phyloP scores from a whole-genome alignment of 345 rosid species.

The Brassica juncea region DNA sequence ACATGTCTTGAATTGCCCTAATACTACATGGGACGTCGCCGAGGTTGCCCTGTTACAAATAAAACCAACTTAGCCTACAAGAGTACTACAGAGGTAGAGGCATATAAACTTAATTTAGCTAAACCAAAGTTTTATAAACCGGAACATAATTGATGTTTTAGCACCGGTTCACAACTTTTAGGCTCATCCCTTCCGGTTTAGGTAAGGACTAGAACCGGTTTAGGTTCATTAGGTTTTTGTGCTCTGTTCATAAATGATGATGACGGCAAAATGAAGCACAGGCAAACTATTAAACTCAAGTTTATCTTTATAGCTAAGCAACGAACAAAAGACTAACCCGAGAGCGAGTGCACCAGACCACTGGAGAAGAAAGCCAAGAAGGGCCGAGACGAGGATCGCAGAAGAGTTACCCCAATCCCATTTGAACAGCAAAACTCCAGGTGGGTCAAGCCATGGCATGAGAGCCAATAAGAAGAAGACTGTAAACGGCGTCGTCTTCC shows the following conservation, averaged over 20 bases:
- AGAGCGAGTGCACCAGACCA: constrained; percentile 98
- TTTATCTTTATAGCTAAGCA: background rate
- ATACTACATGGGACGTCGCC: constrained; percentile 88
- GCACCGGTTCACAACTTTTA: background rate
- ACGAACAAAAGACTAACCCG: constrained; percentile 54
- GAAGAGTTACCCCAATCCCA: constrained; percentile 76
- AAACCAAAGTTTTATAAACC: background rate
- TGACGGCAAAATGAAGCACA: background rate
- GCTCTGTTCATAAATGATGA: background rate
- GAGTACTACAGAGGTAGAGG: background rate
- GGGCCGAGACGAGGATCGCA: constrained; percentile 70
- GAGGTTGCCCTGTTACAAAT: constrained; percentile 73
- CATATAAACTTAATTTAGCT: background rate
- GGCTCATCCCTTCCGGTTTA: background rate
- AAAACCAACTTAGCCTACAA: background rate
- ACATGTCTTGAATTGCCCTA: constrained; percentile 96
- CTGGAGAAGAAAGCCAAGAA: constrained; percentile 89
- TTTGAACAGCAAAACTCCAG: constrained; percentile 70
- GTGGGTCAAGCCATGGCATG: constrained; percentile 98
- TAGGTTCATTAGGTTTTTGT: constrained; percentile 10
- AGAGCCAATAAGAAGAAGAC: constrained; percentile 74
- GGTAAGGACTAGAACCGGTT: background rate
- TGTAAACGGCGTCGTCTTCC: constrained; percentile 94
- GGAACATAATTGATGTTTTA: background rate
- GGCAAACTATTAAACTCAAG: constrained; percentile 6